Conservation (phyloP, 2,329 filamentous ascomycete genomes). For the Hypoxylon sp. region DNA sequence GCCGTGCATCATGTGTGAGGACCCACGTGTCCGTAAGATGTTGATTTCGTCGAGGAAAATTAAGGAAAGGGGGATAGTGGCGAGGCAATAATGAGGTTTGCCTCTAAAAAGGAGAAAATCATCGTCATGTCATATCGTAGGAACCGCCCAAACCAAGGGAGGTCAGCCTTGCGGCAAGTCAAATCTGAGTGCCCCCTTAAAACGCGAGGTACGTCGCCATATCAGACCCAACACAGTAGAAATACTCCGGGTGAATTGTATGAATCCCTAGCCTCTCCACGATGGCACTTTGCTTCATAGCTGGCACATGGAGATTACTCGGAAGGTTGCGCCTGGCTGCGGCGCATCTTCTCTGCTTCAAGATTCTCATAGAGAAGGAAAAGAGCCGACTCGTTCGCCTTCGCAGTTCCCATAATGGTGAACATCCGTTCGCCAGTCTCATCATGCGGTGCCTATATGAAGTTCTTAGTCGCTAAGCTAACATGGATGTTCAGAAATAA, state of each 20-base stretch:
- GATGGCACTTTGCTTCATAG: constrained; percentile 45
- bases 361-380: constrained; percentile 99
- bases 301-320: constrained; percentile 60
- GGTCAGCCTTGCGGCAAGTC: constrained; percentile 74
- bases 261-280: constrained; percentile 52
- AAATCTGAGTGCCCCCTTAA: constrained; percentile 69
- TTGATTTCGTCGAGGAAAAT: constrained; percentile 46
- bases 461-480: constrained; percentile 37
- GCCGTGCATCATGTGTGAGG: constrained; percentile 43
- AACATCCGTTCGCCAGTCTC: constrained; percentile 99
- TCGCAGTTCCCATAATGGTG: constrained; percentile 96
- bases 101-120: constrained; percentile 48
- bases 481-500: neutral
- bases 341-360: constrained; percentile 98
- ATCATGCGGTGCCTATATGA: constrained; percentile 83
- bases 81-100: constrained; percentile 49
- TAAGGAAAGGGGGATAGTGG: constrained; percentile 50
- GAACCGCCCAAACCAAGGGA: constrained; percentile 61
- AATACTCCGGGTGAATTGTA: constrained; percentile 56
- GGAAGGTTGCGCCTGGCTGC: constrained; percentile 79
- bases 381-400: constrained; percentile 94
- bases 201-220: constrained; percentile 64
- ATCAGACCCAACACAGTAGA: constrained; percentile 65
- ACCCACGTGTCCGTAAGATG: constrained; percentile 47
- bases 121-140: constrained; percentile 62